A percentile compares a stretch with the other conserved stretches of the same genome.
These are phyloP conservation scores for Coemansia sp. DNA, from an alignment of 192 early-diverging fungal species.

Conservation along the genomic window DNA sequence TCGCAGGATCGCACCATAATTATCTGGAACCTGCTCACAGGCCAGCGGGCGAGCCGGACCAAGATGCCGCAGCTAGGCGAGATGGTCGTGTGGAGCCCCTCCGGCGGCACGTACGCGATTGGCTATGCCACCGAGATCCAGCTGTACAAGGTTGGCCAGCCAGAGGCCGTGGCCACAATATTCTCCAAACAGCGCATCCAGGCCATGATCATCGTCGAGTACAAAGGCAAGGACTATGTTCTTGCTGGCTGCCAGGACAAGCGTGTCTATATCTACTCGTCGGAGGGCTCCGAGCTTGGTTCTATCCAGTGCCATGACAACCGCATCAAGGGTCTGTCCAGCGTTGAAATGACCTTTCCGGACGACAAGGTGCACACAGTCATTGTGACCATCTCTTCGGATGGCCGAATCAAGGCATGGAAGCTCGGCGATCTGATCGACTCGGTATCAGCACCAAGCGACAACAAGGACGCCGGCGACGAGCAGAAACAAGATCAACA, in stretches of 20 bases:
- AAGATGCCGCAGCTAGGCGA: conserved; percentile 36
- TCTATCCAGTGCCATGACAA: conserved; percentile 37
- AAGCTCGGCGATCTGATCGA: conserved; percentile 59
- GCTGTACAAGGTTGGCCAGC: conserved; percentile 41
- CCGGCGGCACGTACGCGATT: conserved; percentile 38
- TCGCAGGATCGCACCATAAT: conserved; percentile 68
- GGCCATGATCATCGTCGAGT: conserved; percentile 21
- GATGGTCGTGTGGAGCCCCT: conserved; percentile 43
- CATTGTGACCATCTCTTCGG: conserved; percentile 67
- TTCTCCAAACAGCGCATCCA: conserved; percentile 48
- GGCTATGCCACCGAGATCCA: conserved; percentile 49
- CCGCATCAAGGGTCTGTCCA: conserved; percentile 42
- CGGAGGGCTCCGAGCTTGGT: conserved; percentile 37
- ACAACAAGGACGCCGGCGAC: not conserved
- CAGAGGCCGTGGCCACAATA: conserved; percentile 37
- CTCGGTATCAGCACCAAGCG: not conserved
- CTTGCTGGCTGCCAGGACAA: conserved; percentile 55
- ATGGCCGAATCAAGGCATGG: conserved; percentile 75
- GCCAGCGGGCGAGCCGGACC: conserved; percentile 64
- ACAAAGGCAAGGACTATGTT: conserved; percentile 28
- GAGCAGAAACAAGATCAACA: conserved; percentile 1
- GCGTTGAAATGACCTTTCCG: conserved; percentile 33
- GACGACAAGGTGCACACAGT: conserved; percentile 44
- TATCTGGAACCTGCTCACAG: conserved; percentile 79
- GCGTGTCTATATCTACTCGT: conserved; percentile 42